Conservation (phyloP, 352 stramenopile genomes). For the Globisporangium cederbergense region DNA sequence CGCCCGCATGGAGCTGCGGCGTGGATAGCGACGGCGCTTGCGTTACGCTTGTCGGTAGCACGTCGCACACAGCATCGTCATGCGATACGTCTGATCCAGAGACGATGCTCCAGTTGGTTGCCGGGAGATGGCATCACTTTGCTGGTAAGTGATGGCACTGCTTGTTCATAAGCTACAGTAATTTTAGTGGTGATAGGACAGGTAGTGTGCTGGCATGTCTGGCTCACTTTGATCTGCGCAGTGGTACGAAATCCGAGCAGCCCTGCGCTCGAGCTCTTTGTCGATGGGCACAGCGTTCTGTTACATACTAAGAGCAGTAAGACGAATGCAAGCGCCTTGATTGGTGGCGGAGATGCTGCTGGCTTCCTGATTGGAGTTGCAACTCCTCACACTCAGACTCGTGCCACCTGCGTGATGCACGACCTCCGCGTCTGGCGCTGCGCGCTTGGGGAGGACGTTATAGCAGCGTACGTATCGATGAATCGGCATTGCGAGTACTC, state of each 20-base stretch:
- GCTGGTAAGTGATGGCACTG: slow-evolving; percentile 9
- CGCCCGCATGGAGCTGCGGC: slow-evolving; percentile 25
- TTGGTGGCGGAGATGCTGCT: not conserved
- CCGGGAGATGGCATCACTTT: slow-evolving; percentile 17
- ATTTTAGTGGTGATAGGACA: too few relatives aligned
- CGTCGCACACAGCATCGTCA: not conserved
- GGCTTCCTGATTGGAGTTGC: slow-evolving; percentile 6
- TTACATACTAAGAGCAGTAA: not conserved
- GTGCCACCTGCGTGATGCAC: slow-evolving; percentile 9
- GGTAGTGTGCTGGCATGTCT: not conserved
- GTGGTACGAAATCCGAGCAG: not conserved
- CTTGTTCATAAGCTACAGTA: not conserved
- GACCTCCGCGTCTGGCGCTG: slow-evolving; percentile 20
- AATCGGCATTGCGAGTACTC: not conserved
- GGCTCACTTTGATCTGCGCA: not conserved
- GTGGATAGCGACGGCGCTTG: slow-evolving; percentile 13
- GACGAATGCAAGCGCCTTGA: not conserved
- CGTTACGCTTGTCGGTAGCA: slow-evolving; percentile 2
- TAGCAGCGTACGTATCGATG: slow-evolving; percentile 5
- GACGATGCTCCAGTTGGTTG: not conserved
- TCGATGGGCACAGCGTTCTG: not conserved
- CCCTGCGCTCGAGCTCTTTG: not conserved
- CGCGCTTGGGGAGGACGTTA: not conserved
- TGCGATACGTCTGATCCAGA: not conserved
- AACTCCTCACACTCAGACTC: not conserved